Percentiles rank a stretch among this genome's conserved stretches.
phyloP scores from a whole-genome alignment of 306 rosid species.

The Begonia peltatifolia region DNA sequence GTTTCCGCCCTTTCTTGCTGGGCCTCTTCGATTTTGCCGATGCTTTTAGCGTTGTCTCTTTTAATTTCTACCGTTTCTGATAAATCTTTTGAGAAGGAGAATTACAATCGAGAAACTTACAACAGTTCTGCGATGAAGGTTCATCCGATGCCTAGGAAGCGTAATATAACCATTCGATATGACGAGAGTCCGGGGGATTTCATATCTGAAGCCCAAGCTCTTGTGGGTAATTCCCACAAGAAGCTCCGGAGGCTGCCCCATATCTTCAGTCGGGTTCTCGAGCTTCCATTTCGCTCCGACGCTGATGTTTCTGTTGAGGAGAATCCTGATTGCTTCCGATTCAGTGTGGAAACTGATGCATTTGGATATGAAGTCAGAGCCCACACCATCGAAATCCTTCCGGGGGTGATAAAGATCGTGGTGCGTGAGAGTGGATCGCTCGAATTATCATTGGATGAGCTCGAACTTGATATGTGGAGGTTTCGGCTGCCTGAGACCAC shows the following conservation, averaged over 20 bases:
- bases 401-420: conserved; percentile 82
- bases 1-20: conserved; percentile 17
- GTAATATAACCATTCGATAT: conserved; percentile 70
- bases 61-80: conserved; percentile 1
- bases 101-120: background rate
- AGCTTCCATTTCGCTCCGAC: conserved; percentile 87
- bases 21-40: conserved; percentile 13
- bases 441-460: conserved; percentile 54
- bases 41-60: conserved; percentile 11
- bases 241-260: conserved; percentile 88
- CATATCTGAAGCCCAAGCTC: conserved; percentile 34
- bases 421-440: conserved; percentile 56
- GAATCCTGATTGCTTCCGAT: conserved; percentile 68
- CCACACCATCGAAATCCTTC: conserved; percentile 77
- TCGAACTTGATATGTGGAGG: conserved; percentile 93
- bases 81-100: conserved; percentile 1
- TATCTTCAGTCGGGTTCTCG: conserved; percentile 79
- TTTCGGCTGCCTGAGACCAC: conserved; percentile 88
- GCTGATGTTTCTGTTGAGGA: conserved; percentile 77
- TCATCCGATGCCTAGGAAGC: conserved; percentile 79
- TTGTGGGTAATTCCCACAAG: conserved; percentile 39
- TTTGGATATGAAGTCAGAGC: conserved; percentile 43
- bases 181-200: conserved; percentile 22
- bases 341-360: conserved; percentile 53
- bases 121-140: conserved; percentile 51